Evolutionary conservation across 1,284 basidiomycete genomes (phyloP).

Genomic region (Malassezia sp.): DNA sequence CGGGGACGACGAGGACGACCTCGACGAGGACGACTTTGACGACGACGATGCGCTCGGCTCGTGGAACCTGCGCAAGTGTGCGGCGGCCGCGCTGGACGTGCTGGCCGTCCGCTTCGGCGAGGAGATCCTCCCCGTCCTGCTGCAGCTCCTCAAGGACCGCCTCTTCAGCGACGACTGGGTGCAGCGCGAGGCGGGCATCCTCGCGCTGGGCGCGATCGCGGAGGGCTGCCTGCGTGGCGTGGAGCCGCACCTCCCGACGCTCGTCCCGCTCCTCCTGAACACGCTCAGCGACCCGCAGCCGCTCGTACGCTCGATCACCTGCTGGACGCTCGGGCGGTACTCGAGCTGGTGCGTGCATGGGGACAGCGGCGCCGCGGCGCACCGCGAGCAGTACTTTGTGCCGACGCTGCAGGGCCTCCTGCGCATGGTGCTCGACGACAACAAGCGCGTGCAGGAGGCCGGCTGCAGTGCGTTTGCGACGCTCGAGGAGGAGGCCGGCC

Average conservation of each 20-base stretch:
- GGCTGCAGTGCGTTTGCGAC: constrained; percentile 98
- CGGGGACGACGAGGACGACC: constrained; percentile 73
- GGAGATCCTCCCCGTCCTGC: constrained; percentile 74
- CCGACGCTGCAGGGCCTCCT: constrained; percentile 97
- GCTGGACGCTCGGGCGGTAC: constrained; percentile 98
- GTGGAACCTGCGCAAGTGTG: constrained; percentile 98
- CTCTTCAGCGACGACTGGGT: constrained; percentile 89
- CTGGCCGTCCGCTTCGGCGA: constrained; percentile 81
- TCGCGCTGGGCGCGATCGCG: constrained; percentile 93
- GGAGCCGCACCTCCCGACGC: constrained; percentile 79
- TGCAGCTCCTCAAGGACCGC: constrained; percentile 82
- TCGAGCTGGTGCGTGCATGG: constrained; percentile 86
- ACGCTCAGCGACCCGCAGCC: constrained; percentile 89
- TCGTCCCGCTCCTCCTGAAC: constrained; percentile 83
- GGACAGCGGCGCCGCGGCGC: constrained; percentile 62
- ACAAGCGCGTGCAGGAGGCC: constrained; percentile 98
- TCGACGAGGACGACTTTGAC: constrained; percentile 78
- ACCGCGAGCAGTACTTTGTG: constrained; percentile 79
- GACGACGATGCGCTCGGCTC: constrained; percentile 95
- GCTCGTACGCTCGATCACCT: constrained; percentile 92
- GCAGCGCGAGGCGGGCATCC: constrained; percentile 84
- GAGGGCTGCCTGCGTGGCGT: constrained; percentile 96
- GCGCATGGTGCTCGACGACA: constrained; percentile 94
- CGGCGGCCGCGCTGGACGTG: constrained; percentile 92
- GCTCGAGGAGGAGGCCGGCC: constrained; percentile 89